Base-by-base conservation (phyloP, 495 filamentous ascomycete genomes). In the Hapsidospora chrysogenum region DNA sequence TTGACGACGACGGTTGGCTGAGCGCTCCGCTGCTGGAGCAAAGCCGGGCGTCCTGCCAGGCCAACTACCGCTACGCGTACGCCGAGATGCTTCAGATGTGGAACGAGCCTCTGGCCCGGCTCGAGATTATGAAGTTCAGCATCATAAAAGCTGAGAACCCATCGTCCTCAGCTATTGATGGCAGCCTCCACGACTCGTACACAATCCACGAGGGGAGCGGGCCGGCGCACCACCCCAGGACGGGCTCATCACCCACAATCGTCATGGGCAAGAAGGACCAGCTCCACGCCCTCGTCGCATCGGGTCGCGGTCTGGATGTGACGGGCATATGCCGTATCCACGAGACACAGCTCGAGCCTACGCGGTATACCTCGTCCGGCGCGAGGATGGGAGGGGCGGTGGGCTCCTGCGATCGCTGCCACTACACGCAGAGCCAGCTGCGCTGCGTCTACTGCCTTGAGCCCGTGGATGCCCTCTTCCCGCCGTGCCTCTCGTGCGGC, bases 61-160 rank as follows among this genome's bases (percentile, higher is more conserved):
- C 57, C 6, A 66, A 69, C 29, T 95, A 92, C 53, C 73, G 86
- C 13, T 67, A 70, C 35, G 64, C 74, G 25, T 95, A 95, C 48
- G 82, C 87, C 9, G 68, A 87, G 41, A 66, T 92, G 43, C 64
- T 95, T 2, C 76, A 71, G 29, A 70, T 78, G 38, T 95, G 87
- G 86, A 68, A 70, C n/a, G 61, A 87, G 6, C 76, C 78, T 0
- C 61, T 81, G 3, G 66, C 76, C 20, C 66, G 78, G 13, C 70
- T 83, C 5, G 84, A 94, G 54, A 70, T 95, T 15, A 60, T 92
- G 36, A 92, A 92, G 45, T 87, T 86, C 51, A 79, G 83, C 30
- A 65, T 70, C 3, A 51, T 79, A 28, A 61, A 58, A 42, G 58
- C 65, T 13, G 54, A 63, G 43, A 41, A 17, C 28, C 23, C 6